These are phyloP conservation scores for Cucurbita ficifolia DNA, from an alignment of 306 rosid species.

Conservation along the genomic window DNA sequence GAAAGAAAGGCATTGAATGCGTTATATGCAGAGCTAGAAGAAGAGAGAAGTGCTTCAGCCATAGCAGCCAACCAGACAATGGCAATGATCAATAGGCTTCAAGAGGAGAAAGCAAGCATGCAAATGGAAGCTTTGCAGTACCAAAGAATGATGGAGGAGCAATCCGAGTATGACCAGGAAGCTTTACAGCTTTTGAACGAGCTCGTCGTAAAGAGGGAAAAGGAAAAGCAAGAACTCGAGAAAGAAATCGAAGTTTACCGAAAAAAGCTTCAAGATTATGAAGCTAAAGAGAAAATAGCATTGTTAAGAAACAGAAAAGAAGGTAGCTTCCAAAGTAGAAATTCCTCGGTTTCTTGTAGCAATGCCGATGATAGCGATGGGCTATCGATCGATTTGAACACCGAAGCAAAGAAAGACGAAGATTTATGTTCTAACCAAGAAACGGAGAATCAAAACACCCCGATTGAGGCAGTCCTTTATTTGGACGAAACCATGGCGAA, in stretches of 20 bases:
- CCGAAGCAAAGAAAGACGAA: constrained; percentile 55
- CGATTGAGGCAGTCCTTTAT: constrained; percentile 49
- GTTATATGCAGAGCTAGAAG: constrained; percentile 75
- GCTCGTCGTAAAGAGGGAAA: constrained; percentile 75
- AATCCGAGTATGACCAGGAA: constrained; percentile 91
- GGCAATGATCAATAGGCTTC: constrained; percentile 98
- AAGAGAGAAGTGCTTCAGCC: constrained; percentile 96
- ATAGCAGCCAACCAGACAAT: constrained; percentile 87
- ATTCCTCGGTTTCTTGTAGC: constrained; percentile 58
- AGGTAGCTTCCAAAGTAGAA: constrained; percentile 50
- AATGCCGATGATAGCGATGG: constrained; percentile 80
- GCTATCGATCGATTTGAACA: constrained; percentile 50
- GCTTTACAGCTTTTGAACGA: constrained; percentile 90
- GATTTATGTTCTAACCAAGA: constrained; percentile 36
- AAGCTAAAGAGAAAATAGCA: constrained; percentile 47
- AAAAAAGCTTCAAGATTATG: constrained; percentile 60
- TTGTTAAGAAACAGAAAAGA: constrained; percentile 36
- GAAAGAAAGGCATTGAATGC: constrained; percentile 63
- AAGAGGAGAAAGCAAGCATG: constrained; percentile 95
- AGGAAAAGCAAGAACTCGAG: constrained; percentile 74
- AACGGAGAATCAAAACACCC: constrained; percentile 55
- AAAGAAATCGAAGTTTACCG: constrained; percentile 62
- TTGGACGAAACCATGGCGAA: constrained; percentile 61
- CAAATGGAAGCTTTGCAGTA: constrained; percentile 99
- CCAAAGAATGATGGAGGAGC: constrained; percentile 98